Base-by-base conservation (phyloP, 2,329 filamentous ascomycete species). In the Dactylella cylindrospora region DNA sequence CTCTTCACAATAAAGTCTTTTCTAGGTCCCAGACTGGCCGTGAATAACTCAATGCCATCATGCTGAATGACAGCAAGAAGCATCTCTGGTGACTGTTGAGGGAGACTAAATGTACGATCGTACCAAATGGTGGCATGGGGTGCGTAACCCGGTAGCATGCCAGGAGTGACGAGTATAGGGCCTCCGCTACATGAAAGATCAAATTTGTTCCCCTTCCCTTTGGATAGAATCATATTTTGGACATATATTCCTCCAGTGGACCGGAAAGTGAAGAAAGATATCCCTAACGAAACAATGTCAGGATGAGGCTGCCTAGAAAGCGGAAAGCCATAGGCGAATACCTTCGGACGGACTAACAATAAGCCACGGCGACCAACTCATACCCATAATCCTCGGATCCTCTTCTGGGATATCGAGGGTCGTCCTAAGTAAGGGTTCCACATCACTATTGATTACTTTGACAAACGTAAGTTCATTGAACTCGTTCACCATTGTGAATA, bases 361-460 rank as follows among this genome's bases (percentile, higher is more conserved):
- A 43, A 62, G 32, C 57, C 57, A 62, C 2, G 57, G 57, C 5
- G 57, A 62, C 57, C 57, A 62, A 38, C 49, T 19, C 57, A 62
- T 54, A 20, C 49, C 44, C 2, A 45, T 13, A 15, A 62, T 50
- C 15, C 49, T 43, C 0, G 49, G 33, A 32, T 23, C 49, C n/a
- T n/a, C n/a, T 13, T 54, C 49, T 1, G 41, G 36, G 2, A 62
- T 19, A 2, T 31, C 12, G 2, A 49, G 36, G 3, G 23, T 54
- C 8, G 12, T 40, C 12, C 44, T 45, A 5, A 62, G 32, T 6
- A 62, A 25, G 3, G 41, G 40, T 26, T 49, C 49, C 15, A 62
- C 49, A 36, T 62, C 57, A n/a, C 50, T 31, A 28, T 49, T 44
- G 3, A 50, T 32, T 10, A 62, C 38, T 38, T 54, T 62, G n/a